Evolutionary conservation across 1,284 basidiomycete genomes (phyloP).

Genomic region (Leccinum pachyderme): DNA sequence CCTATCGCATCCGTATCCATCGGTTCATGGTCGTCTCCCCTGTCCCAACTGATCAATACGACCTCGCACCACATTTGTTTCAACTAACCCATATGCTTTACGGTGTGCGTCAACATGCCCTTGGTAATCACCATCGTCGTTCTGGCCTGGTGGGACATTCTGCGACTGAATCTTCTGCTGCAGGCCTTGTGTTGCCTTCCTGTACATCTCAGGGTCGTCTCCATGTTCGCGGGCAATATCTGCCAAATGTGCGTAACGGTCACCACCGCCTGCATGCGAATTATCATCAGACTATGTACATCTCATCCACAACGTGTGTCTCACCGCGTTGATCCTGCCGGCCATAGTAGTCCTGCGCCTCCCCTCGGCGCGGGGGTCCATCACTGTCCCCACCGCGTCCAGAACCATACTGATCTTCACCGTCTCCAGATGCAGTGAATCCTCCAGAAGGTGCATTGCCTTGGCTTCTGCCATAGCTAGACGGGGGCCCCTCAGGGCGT

Average conservation of each 20-base stretch:
- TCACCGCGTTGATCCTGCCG: conserved; percentile 12
- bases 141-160: conserved; percentile 2
- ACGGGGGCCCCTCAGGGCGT: conserved; percentile 4
- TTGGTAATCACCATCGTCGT: conserved; percentile 13
- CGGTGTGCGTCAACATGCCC: conserved; percentile 27
- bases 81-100: conserved; percentile 34
- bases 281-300: conserved; percentile 6
- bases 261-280: conserved; percentile 12
- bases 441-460: conserved; percentile 25
- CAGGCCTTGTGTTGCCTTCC: conserved; percentile 24
- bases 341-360: conserved; percentile 24
- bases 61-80: background rate
- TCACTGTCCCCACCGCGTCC: conserved; percentile 7
- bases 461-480: conserved; percentile 4
- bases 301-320: background rate
- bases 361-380: conserved; percentile 17
- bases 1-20: conserved; percentile 32
- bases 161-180: conserved; percentile 20
- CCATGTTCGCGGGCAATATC: conserved; percentile 19
- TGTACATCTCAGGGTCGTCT: conserved; percentile 21
- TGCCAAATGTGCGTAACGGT: conserved; percentile 23
- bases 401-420: conserved; percentile 9
- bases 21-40: conserved; percentile 23
- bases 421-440: conserved; percentile 13
- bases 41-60: conserved; percentile 4